Evolutionary conservation across 495 filamentous ascomycete species (phyloP), one percentile per base, ranked within the genome.

Genomic region (Penicillium bovifimosum): DNA sequence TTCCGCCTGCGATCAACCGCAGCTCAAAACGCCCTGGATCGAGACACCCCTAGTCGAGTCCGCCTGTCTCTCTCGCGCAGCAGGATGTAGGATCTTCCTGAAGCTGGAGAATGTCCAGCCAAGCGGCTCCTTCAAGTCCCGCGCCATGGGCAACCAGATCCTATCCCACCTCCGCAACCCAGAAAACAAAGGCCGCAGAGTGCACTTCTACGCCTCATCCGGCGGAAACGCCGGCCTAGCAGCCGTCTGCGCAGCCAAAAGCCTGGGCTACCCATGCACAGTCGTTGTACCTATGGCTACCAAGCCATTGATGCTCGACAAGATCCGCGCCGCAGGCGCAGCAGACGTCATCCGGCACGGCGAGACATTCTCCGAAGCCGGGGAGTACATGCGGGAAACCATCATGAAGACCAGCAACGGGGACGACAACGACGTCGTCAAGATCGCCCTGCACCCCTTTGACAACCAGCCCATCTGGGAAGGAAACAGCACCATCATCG

Each of bases 61-160:
- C 0, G 67, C 73, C 33, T 69, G 78, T 5, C 78, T 93, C 26
- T 91, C 86, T 32, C 76, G 78, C 51, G 76, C 76, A n/a, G 86
- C 86, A 20, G 86, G 86, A 34, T 91, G 86, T 64, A 77, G 82
- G 53, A 81, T 97, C 71, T 91, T 86, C 70, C 84, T 98, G 60
- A 98, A 98, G 66, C 83, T 96, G 50, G 92, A 98, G 53, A 88
- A 88, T 69, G 82, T 92, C 60, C 92, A 98, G 60, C 92, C 93
- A 5, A 86, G 87, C 5, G 91, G 90, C 40, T 95, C 90, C 9
- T 98, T 96, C 84, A 98, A 96, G 70, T 95, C 91, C 28, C 85
- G 83, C 62, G 92, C 88, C 14, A 83, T 96, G 55, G 92, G 91
- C 55, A 81, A 88, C 68, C 80, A 91, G 62, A 84, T 92, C 70